Conservation (phyloP, 73 alveolate genomes). For the Paramecium sexaurelia region DNA sequence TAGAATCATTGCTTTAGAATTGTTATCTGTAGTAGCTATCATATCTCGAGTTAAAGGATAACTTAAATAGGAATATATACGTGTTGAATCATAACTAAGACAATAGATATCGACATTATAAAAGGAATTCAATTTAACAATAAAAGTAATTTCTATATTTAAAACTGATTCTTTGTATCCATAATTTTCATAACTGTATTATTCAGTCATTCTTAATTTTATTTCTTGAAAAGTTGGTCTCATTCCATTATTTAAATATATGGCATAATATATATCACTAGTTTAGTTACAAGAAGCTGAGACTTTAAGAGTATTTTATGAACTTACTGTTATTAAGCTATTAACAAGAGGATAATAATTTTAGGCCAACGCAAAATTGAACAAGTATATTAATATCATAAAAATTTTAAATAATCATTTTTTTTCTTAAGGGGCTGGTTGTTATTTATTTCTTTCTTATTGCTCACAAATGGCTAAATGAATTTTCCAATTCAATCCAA, state of each 20-base stretch:
- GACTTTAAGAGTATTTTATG: neutral
- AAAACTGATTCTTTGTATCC: neutral
- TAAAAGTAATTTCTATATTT: neutral
- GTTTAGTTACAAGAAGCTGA: neutral
- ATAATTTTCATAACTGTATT: neutral
- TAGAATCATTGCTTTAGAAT: neutral
- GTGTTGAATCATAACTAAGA: neutral
- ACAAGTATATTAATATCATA: neutral
- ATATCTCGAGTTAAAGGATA: neutral
- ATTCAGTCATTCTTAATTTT: neutral
- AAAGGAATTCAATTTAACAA: neutral
- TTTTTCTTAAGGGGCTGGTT: neutral
- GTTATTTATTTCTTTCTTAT: conserved; percentile 37
- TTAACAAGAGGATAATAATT: neutral
- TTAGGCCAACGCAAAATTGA: neutral
- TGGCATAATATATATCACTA: neutral
- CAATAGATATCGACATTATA: conserved; percentile 8
- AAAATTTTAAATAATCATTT: neutral
- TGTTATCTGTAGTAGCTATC: neutral
- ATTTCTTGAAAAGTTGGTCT: neutral
- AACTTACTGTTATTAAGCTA: neutral
- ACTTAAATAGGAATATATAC: neutral
- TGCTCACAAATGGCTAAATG: conserved; percentile 42
- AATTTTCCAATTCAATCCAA: conserved; percentile 35
- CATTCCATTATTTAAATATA: neutral